phyloP scores from a whole-genome alignment of 2,329 filamentous ascomycete genomes.

The Metarhizium robertsii region DNA sequence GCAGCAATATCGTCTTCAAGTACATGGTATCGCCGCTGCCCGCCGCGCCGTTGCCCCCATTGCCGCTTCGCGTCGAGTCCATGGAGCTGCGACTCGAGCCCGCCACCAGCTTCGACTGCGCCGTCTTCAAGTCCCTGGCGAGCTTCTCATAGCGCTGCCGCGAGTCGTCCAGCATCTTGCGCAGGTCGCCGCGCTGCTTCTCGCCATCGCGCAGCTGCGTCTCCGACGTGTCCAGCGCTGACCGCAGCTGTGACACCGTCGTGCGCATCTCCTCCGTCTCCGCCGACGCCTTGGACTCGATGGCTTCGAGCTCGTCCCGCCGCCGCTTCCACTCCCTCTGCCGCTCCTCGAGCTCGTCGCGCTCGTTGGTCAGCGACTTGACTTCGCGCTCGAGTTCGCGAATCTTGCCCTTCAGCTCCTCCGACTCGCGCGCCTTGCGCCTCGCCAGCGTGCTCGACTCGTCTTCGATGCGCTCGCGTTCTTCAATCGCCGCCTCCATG shows the following conservation, averaged over 20 bases:
- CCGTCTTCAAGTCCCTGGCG: slow-evolving; percentile 52
- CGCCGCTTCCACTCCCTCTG: slow-evolving; percentile 67
- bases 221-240: slow-evolving; percentile 81
- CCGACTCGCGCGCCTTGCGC: slow-evolving; percentile 69
- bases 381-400: slow-evolving; percentile 74
- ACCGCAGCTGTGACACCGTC: slow-evolving; percentile 68
- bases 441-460: slow-evolving; percentile 73
- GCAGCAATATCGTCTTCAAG: slow-evolving; percentile 70
- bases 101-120: slow-evolving; percentile 37
- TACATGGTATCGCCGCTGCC: slow-evolving; percentile 48
- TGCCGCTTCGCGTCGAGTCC: slow-evolving; percentile 25
- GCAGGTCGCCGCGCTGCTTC: slow-evolving; percentile 68
- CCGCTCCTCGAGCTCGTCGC: slow-evolving; percentile 64
- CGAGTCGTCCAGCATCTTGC: slow-evolving; percentile 68
- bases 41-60: slow-evolving; percentile 15
- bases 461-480: slow-evolving; percentile 86
- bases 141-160: slow-evolving; percentile 70
- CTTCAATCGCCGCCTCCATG: slow-evolving; percentile 86
- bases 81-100: slow-evolving; percentile 34
- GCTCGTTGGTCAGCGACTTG: slow-evolving; percentile 61
- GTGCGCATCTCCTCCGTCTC: slow-evolving; percentile 68
- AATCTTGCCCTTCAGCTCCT: slow-evolving; percentile 71
- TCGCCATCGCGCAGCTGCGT: slow-evolving; percentile 75
- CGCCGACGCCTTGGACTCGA: slow-evolving; percentile 56
- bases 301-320: slow-evolving; percentile 66